Base-by-base conservation (phyloP, 805 yeast species). In the Yarrowia hollandica region DNA sequence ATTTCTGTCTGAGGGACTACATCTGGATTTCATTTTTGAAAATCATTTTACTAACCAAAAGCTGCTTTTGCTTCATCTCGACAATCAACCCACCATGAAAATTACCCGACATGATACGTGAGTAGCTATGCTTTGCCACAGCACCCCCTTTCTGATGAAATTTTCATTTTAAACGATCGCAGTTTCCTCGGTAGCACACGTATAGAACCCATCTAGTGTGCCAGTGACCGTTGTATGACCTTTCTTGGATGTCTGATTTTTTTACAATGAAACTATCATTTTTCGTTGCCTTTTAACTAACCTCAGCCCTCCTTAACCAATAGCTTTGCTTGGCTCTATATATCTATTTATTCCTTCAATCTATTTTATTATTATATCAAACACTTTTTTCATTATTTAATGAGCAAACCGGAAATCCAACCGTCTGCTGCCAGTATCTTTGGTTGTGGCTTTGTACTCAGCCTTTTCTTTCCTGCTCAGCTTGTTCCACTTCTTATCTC, bases 361-460 rank as follows among this genome's bases (percentile, higher is more conserved):
- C 26, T 26, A 41, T 41, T 26, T n/a, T n/a, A n/a, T n/a, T 41
- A 25, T 41, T 22, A 31, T n/a, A 31, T 3, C 18, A n/a, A n/a
- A 31, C 19, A 14, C 5, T 31, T n/a, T 7, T 31, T n/a, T 6
- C 34, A n/a, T 31, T 5, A 31, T 31, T 9, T 15, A 2, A 22
- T 67, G 66, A 46, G 64, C 69, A 63, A 76, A 77, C 30, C 75
- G 63, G 65, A 77, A 77, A 63, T 86, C 87, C 41, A 86, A 71
- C 21, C 90, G 72, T 65, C 77, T 77, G 64, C 80, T 81, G 5
- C 89, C 90, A 26, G 68, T 71, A 63, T 84, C 86, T 0, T 64
- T 72, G 1, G 85, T 76, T 12, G 66, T 73, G 11, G 55, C 60
- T 21, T 75, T 64, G 68, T 86, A 86, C 1, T 75, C 69, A 2